These are phyloP conservation scores for Syzygium syzygioides DNA, from an alignment of 441 rosid genomes.

Conservation along the genomic window DNA sequence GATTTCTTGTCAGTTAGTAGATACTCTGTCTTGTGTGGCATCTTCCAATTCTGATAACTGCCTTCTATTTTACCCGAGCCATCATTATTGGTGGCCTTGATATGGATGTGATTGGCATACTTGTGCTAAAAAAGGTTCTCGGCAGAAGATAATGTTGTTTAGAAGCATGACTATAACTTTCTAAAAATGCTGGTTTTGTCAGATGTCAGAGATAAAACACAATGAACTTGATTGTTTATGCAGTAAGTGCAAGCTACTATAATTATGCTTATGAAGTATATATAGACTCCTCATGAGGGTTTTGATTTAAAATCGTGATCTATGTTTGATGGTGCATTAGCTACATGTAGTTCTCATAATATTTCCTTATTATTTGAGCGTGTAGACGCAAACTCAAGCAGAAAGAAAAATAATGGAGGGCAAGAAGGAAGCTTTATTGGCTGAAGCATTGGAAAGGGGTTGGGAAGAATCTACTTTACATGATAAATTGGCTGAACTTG, in stretches of 20 bases:
- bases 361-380: background rate
- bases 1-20: background rate
- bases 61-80: background rate
- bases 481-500: constrained; percentile 48
- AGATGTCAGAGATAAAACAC: background rate
- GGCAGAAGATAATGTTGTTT: background rate
- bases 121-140: background rate
- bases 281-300: background rate
- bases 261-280: background rate
- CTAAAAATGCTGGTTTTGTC: background rate
- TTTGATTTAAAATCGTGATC: background rate
- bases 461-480: constrained; percentile 24
- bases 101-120: background rate
- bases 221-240: background rate
- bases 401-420: constrained; percentile 56
- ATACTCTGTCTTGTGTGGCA: background rate
- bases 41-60: background rate
- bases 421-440: constrained; percentile 47
- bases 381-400: constrained; percentile 67
- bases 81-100: background rate
- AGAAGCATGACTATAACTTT: background rate
- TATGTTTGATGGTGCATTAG: background rate
- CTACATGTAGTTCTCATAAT: background rate
- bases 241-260: background rate
- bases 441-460: constrained; percentile 39